Conservation (phyloP, 1,284 basidiomycete genomes). For the Somion occarium region DNA sequence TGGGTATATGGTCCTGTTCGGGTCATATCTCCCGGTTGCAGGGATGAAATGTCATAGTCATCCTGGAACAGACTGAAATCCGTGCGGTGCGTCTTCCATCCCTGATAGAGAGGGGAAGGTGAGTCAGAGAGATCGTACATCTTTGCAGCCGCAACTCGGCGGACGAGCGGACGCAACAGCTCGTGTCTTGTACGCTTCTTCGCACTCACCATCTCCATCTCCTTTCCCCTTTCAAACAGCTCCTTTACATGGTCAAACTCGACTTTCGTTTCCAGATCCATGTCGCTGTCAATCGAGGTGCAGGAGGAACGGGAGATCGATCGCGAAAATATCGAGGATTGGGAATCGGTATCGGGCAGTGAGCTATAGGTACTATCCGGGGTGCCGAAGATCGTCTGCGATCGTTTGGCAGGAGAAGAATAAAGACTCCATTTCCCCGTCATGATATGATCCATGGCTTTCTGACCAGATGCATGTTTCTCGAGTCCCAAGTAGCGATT, state of each 20-base stretch:
- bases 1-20: not conserved
- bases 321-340: not conserved
- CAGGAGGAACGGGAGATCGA: not conserved
- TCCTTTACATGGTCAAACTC: too few species aligned
- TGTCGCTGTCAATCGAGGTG: not conserved
- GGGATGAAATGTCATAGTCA: not conserved
- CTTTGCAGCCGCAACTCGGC: not conserved
- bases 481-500: not conserved
- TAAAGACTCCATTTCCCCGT: not conserved
- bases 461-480: not conserved
- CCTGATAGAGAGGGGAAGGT: too few species aligned
- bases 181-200: not conserved
- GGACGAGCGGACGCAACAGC: not conserved
- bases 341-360: not conserved
- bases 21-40: not conserved
- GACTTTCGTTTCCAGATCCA: not conserved
- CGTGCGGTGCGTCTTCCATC: not conserved
- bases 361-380: not conserved
- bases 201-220: too few species aligned
- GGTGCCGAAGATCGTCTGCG: not conserved
- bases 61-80: not conserved
- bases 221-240: not conserved
- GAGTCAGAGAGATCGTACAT: not conserved
- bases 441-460: not conserved
- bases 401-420: not conserved